Evolutionary conservation across 805 yeast species (phyloP).

Genomic region (Lachancea kluyveri): DNA sequence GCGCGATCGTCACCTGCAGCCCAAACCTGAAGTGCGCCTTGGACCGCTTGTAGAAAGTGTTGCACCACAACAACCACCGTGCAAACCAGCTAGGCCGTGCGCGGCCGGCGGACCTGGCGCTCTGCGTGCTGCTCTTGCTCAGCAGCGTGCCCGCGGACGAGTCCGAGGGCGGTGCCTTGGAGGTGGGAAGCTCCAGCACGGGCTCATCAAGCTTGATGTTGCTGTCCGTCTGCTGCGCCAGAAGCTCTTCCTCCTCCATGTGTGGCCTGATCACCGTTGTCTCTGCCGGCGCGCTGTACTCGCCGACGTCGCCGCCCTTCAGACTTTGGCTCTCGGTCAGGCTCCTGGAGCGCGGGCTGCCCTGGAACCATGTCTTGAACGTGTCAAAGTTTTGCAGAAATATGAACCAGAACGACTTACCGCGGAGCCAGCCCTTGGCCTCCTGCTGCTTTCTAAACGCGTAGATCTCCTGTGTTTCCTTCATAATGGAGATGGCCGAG

Average conservation of each 20-base stretch:
- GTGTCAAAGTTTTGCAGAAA: conserved; percentile 30
- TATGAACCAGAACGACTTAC: conserved; percentile 39
- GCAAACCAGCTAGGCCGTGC: not conserved
- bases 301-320: conserved; percentile 23
- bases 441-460: conserved; percentile 29
- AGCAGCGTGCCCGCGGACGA: no score
- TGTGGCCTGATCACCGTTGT: conserved; percentile 22
- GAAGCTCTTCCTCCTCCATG: conserved; percentile 23
- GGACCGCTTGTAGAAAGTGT: conserved; percentile 16
- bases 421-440: conserved; percentile 31
- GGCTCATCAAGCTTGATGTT: not conserved
- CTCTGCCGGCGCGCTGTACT: conserved; percentile 8
- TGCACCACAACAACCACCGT: conserved; percentile 2
- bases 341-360: conserved; percentile 9
- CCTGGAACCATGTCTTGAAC: conserved; percentile 34
- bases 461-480: conserved; percentile 27
- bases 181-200: not conserved
- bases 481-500: conserved; percentile 28
- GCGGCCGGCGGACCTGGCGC: not conserved
- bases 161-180: no score
- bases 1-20: conserved; percentile 38
- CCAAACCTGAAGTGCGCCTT: conserved; percentile 40
- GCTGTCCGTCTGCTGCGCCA: conserved; percentile 16
- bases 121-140: not conserved
- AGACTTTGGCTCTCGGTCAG: conserved; percentile 34